phyloP scores from a whole-genome alignment of 2,329 filamentous ascomycete species.

The Metarhizium brunneum region DNA sequence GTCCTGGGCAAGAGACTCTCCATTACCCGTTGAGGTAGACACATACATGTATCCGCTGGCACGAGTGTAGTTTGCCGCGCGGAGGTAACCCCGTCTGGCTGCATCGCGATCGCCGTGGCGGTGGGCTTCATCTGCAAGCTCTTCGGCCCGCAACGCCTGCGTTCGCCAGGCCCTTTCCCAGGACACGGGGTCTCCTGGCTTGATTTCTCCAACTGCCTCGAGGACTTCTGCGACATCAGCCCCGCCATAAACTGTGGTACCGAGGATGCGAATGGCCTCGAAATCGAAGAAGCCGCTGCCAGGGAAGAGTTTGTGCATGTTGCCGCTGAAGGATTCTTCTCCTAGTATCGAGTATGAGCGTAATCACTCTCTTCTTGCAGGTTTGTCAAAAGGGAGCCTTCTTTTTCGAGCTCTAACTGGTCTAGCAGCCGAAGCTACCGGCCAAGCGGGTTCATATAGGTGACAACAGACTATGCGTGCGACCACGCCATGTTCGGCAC shows the following conservation, averaged over 20 bases:
- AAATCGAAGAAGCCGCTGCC: constrained; percentile 5
- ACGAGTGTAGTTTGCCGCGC: constrained; percentile 6
- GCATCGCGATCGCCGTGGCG: not conserved
- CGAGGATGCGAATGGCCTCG: constrained; percentile 4
- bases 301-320: too few relatives aligned
- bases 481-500: too few relatives aligned
- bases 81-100: constrained; percentile 2
- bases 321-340: too few relatives aligned
- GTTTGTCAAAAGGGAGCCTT: too few relatives aligned
- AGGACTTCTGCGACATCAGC: constrained; percentile 5
- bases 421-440: too few relatives aligned
- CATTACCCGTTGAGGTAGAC: not conserved
- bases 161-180: constrained; percentile 5
- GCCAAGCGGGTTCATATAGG: too few relatives aligned
- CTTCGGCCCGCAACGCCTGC: constrained; percentile 3
- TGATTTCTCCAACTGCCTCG: constrained; percentile 6
- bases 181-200: constrained; percentile 3
- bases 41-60: constrained; percentile 5
- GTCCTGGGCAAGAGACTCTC: too few relatives aligned
- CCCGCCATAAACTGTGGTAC: constrained; percentile 2
- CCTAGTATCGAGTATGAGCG: too few relatives aligned
- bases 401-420: too few relatives aligned
- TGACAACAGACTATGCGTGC: too few relatives aligned
- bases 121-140: constrained; percentile 3
- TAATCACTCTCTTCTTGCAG: too few relatives aligned